These are phyloP conservation scores for Ceratobasidium sp. DNA, from an alignment of 1,284 basidiomycete genomes.

Conservation along the genomic window DNA sequence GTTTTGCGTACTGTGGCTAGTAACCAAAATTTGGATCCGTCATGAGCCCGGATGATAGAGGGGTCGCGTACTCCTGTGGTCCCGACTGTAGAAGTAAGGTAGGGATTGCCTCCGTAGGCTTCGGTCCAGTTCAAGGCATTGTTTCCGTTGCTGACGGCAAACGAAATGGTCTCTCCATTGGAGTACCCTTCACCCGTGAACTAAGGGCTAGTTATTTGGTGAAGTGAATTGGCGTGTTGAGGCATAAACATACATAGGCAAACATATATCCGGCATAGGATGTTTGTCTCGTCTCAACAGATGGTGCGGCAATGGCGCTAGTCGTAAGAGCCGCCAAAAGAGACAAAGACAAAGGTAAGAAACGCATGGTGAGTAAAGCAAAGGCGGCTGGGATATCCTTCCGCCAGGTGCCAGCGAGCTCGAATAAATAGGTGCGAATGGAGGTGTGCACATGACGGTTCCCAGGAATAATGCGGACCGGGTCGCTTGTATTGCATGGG, in stretches of 20 bases:
- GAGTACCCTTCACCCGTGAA: constrained; percentile 39
- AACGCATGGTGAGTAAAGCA: constrained; percentile 14
- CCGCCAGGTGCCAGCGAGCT: neutral
- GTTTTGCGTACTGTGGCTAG: constrained; percentile 38
- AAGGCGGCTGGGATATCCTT: neutral
- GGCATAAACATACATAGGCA: constrained; percentile 26
- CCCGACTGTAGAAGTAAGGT: constrained; percentile 30
- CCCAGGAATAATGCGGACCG: neutral
- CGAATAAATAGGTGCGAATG: constrained; percentile 1
- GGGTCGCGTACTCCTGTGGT: constrained; percentile 36
- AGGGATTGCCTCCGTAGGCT: constrained; percentile 20
- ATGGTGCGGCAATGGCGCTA: neutral
- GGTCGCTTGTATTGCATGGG: neutral
- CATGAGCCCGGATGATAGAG: constrained; percentile 35
- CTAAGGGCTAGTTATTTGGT: neutral
- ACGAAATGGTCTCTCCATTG: constrained; percentile 30
- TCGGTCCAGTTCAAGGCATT: constrained; percentile 27
- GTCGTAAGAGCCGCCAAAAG: neutral
- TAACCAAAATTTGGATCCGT: constrained; percentile 37
- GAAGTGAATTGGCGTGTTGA: neutral
- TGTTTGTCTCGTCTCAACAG: constrained; percentile 13
- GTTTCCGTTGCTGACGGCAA: constrained; percentile 39
- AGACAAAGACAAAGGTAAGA: neutral
- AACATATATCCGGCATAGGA: constrained; percentile 36
- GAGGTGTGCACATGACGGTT: neutral